Conservation (phyloP, 108 stramenopile genomes). For the Nannochloropsis salina region DNA sequence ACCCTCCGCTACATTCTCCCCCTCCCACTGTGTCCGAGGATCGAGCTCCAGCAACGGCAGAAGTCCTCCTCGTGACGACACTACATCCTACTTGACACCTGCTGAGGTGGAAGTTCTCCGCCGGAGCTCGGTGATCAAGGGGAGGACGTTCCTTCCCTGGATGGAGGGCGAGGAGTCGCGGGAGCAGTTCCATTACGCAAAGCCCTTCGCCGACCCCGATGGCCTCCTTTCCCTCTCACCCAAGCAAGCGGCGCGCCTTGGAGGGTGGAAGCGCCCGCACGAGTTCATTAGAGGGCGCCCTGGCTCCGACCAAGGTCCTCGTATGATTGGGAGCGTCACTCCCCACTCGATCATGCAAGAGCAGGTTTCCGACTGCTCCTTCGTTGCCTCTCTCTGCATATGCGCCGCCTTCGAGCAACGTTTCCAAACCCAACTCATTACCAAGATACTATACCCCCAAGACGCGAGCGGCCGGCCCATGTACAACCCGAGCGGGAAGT, state of each 20-base stretch:
- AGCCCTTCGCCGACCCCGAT: slow-evolving; percentile 41
- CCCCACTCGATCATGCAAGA: slow-evolving; percentile 60
- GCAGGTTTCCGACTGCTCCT: slow-evolving; percentile 81
- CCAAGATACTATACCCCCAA: slow-evolving; percentile 56
- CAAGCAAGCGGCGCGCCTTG: slow-evolving; percentile 27
- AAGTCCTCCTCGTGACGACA: background rate
- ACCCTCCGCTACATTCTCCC: background rate
- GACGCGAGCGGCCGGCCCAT: slow-evolving; percentile 58
- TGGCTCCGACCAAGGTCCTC: slow-evolving; percentile 2
- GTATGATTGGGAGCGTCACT: slow-evolving; percentile 37
- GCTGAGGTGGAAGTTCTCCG: slow-evolving; percentile 36
- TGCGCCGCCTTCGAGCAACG: slow-evolving; percentile 72
- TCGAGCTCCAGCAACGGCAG: too few relatives aligned
- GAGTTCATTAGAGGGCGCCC: slow-evolving; percentile 39
- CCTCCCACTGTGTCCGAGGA: background rate
- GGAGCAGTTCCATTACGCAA: slow-evolving; percentile 33
- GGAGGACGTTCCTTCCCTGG: slow-evolving; percentile 46
- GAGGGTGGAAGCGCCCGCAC: slow-evolving; percentile 42
- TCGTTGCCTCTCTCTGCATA: slow-evolving; percentile 79
- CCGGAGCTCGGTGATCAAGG: slow-evolving; percentile 37
- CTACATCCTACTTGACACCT: slow-evolving; percentile 18
- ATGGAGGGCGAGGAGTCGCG: slow-evolving; percentile 33
- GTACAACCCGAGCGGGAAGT: slow-evolving; percentile 78
- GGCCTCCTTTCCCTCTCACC: slow-evolving; percentile 39
- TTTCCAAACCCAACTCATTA: slow-evolving; percentile 51